Percentiles rank a stretch among this genome's conserved stretches.
These are phyloP conservation scores for Sporothrix phasma DNA, from an alignment of 2,329 filamentous ascomycete genomes.

Conservation along the genomic window DNA sequence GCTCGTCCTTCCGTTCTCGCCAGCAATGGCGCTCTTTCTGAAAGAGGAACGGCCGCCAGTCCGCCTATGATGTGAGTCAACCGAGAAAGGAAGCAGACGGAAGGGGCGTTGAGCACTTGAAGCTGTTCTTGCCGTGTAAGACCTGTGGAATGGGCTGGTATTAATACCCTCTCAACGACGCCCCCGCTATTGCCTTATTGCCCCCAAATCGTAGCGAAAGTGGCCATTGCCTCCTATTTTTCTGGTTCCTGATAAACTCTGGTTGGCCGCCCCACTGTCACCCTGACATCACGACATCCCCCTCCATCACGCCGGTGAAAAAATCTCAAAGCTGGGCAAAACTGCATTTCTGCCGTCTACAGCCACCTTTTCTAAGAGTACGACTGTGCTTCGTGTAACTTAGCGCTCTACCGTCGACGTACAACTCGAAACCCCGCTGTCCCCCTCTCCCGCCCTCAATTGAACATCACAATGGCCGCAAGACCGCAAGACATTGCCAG, in stretches of 20 bases:
- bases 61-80: slow-evolving; percentile 6
- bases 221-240: not conserved
- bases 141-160: not conserved
- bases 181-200: slow-evolving; percentile 7
- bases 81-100: not conserved
- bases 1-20: not conserved
- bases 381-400: not conserved
- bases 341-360: not conserved
- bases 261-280: slow-evolving; percentile 10
- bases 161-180: not conserved
- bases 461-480: slow-evolving; percentile 15
- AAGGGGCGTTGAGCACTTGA: slow-evolving; percentile 6
- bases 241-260: not conserved
- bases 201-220: not conserved
- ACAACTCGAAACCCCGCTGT: not conserved
- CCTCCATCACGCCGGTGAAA: not conserved
- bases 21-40: not conserved
- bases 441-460: not conserved
- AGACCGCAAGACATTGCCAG: slow-evolving; percentile 23
- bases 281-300: slow-evolving; percentile 15
- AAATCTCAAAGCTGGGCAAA: not conserved
- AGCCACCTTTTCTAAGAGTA: not conserved
- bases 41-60: not conserved
- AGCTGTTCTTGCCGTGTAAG: not conserved
- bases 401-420: not conserved